A percentile compares a stretch with the other conserved stretches of the same genome.
phyloP scores from a whole-genome alignment of 805 yeast species.

The Wickerhamiella sorbophila region DNA sequence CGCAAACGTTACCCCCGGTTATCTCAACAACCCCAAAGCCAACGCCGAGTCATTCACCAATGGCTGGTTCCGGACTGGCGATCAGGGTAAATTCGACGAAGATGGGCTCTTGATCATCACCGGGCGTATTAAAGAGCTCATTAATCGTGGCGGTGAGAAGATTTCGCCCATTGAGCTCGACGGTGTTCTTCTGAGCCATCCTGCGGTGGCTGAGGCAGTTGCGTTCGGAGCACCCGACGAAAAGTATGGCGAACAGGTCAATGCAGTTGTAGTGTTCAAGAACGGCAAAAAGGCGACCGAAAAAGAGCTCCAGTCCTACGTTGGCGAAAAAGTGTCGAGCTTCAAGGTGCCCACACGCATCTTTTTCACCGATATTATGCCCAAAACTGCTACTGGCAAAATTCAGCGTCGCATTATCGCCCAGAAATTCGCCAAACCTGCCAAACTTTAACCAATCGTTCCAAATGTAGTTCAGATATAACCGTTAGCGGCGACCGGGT shows the following conservation, averaged over 20 bases:
- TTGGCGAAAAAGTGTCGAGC: constrained; percentile 34
- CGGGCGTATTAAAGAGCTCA: constrained; percentile 60
- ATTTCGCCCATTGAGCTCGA: constrained; percentile 63
- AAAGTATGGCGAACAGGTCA: constrained; percentile 56
- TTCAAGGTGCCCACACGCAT: constrained; percentile 49
- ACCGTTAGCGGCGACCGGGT: too few relatives aligned
- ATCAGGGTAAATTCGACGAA: constrained; percentile 48
- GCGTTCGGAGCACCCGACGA: constrained; percentile 53
- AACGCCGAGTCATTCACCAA: constrained; percentile 52
- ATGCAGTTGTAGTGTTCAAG: constrained; percentile 52
- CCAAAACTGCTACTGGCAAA: constrained; percentile 69
- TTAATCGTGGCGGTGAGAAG: constrained; percentile 68
- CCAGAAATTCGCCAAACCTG: constrained; percentile 25
- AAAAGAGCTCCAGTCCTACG: constrained; percentile 33
- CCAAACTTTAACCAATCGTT: background rate
- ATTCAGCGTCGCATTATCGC: constrained; percentile 56
- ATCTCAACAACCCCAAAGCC: constrained; percentile 57
- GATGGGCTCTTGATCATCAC: constrained; percentile 49
- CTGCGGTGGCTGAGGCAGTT: constrained; percentile 55
- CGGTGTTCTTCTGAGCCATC: constrained; percentile 42
- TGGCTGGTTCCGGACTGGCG: constrained; percentile 66
- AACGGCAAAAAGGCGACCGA: constrained; percentile 25
- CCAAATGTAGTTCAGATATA: too few relatives aligned
- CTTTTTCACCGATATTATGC: constrained; percentile 45
- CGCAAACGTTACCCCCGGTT: constrained; percentile 54